Conservation (phyloP, 78 protist genomes). For the Bigelowiella natans region DNA sequence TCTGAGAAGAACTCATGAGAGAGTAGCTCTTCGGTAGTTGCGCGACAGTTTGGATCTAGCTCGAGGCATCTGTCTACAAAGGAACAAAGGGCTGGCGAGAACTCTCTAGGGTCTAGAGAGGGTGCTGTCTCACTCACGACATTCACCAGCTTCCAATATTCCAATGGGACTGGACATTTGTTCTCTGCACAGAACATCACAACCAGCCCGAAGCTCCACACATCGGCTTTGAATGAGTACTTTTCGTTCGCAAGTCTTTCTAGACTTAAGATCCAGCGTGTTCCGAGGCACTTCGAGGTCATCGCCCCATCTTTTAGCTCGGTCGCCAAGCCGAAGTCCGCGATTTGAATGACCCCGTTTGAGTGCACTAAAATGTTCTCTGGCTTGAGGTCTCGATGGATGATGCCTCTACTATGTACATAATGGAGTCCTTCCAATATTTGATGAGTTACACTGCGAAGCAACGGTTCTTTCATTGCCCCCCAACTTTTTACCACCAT, state of each 20-base stretch:
- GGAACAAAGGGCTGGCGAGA: neutral
- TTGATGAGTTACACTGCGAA: neutral
- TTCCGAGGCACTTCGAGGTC: neutral
- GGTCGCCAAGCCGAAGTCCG: neutral
- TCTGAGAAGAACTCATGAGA: neutral
- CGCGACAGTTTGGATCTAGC: neutral
- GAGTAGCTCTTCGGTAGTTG: neutral
- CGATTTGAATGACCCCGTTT: neutral
- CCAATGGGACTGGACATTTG: neutral
- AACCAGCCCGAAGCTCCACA: neutral
- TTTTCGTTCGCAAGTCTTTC: neutral
- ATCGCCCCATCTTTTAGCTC: neutral
- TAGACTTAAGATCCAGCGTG: neutral
- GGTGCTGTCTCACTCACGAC: neutral
- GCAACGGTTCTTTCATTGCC: neutral
- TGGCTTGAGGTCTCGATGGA: neutral
- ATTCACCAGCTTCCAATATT: neutral
- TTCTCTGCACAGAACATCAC: neutral
- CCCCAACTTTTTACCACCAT: neutral
- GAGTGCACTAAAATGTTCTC: neutral
- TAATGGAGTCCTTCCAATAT: neutral
- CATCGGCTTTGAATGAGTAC: neutral
- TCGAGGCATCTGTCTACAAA: neutral
- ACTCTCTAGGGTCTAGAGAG: neutral
- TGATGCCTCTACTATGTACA: neutral